Base-by-base conservation (phyloP, 2,329 filamentous ascomycete genomes). In the Aureobasidium pullulans region DNA sequence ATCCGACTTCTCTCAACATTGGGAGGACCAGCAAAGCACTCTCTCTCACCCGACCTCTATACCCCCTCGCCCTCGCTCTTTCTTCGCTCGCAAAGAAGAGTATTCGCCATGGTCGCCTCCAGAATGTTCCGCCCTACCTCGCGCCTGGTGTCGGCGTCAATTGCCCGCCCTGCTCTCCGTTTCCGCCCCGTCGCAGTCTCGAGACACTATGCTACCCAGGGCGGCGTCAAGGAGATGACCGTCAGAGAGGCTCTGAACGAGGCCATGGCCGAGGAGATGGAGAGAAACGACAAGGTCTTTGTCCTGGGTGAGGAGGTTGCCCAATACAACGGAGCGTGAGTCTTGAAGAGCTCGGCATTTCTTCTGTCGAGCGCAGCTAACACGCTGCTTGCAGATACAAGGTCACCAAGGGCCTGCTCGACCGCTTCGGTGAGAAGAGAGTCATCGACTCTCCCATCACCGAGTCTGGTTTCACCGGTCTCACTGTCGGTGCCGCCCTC, bases 401-500 rank as follows among this genome's bases (percentile, higher is more conserved):
- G 81, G 93, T 99, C 73, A 99, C 94, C 71, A 96, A 96, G 82
- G 94, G 94, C 68, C 85, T 99, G 64, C 77, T 97, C 70, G 94
- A 99, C 79, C 89, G 93, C 70, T 99, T 99, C 75, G 94, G 94
- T 69, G 92, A 96, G 64, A 95, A 93, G 84, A 85, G 94, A 75
- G 89, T 99, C 68, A 99, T 99, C 72, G 94, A 99, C 77, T 96
- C 89, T 65, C 94, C 94, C 72, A 99, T 99, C 78, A 99, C 94
- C 63, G 94, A 99, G 79, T 92, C 88, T 70, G 94, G 94, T 69
- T 99, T 99, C 81, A 82, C 81, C 72, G 94, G 94, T 82, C 83
- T 99, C 64, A 93, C 93, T 57, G 88, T 97, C 65, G 94, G 94
- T 77, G 90, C 94, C 73, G 94, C 94, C 63, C 84, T 99, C 69